phyloP scores from a whole-genome alignment of 305 asterid genomes.

The Solanum hybrid region DNA sequence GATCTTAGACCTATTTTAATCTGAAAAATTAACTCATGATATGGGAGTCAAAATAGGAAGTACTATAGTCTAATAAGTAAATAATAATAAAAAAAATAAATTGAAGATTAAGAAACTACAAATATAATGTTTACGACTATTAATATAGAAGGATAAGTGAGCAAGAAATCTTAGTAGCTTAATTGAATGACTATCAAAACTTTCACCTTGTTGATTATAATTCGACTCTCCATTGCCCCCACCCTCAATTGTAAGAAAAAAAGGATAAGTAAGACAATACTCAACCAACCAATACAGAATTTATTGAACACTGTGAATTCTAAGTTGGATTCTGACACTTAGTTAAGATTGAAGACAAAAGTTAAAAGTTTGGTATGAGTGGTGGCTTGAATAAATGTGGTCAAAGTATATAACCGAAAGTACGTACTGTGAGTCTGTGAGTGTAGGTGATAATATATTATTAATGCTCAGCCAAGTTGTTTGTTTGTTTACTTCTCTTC shows the following conservation, averaged over 20 bases:
- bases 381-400: not conserved
- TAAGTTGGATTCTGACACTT: not conserved
- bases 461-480: not conserved
- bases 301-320: not conserved
- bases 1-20: not conserved
- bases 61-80: not conserved
- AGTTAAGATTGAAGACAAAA: not conserved
- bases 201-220: no score
- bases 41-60: not conserved
- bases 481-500: not conserved
- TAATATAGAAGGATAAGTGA: no score
- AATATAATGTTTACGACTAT: no score
- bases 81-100: no score
- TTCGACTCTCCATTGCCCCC: not conserved
- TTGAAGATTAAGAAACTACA: not conserved
- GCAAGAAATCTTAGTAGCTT: no score
- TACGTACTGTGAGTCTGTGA: not conserved
- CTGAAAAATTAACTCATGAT: not conserved
- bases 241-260: not conserved
- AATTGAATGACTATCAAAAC: no score
- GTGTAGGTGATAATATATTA: not conserved
- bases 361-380: not conserved
- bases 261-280: not conserved
- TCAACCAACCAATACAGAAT: not conserved
- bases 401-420: not conserved